Evolutionary conservation across 495 filamentous ascomycete genomes (phyloP), one percentile per base, ranked within the genome.

Genomic region (Rhypophila decipiens): DNA sequence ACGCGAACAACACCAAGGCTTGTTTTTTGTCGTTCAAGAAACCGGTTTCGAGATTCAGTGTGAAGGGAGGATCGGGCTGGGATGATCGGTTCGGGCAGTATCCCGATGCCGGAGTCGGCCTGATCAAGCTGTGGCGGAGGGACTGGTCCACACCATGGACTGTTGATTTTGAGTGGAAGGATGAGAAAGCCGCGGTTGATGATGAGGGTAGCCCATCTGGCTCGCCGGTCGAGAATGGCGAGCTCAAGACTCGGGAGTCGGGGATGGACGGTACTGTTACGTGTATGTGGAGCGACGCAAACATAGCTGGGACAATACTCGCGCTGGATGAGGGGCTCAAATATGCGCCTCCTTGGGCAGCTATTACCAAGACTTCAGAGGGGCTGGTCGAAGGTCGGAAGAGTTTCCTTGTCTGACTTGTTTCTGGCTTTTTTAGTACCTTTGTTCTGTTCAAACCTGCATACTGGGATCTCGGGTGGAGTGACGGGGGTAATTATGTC

Each of bases 211-310:
- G 22, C 7, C 54, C 53, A 2, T 55, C 53, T 8, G 50, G 58
- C 22, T 19, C 24, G 11, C 13, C 15, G 24, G 41, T 58, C 8
- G 51, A 60, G 19, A 66, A 65, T 4, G 53, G 50, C n/a, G 64
- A 61, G 24, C 49, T 64, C 23, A 49, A 51, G 58, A 39, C 10
- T 42, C 57, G 55, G 15, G 53, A 47, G 10, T 57, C 53, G 9
- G 73, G 72, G 7, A 60, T 91, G 40, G 76, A 79, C 49, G 90
- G 90, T 0, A 73, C 70, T 38, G 80, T 90, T 3, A 75, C 85
- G 9, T 97, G 91, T 70, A 64, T 87, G 13, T 98, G 93, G 93
- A 87, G 82, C 54, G 93, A 97, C 69, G 80, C 77, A 23, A 96
- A 95, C 52, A 70, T 67, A 10, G 59, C 62, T 9, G 84, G 82